Evolutionary conservation across 148 eudicot genomes (phyloP).

Genomic region (Vaccinium darrowii): DNA sequence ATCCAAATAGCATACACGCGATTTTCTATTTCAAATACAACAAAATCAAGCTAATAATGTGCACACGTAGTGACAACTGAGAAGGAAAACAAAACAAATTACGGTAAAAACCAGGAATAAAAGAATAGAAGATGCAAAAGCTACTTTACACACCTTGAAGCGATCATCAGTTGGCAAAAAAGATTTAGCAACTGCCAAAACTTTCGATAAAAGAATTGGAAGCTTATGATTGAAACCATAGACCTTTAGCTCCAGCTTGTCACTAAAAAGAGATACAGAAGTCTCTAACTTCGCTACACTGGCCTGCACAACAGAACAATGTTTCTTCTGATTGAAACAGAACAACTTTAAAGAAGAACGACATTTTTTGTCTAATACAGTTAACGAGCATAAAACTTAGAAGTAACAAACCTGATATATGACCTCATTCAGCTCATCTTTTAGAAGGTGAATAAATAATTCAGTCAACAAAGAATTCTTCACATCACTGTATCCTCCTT

Average conservation of each 20-base stretch:
- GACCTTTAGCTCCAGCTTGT: conserved; percentile 86
- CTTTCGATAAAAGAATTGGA: conserved; percentile 71
- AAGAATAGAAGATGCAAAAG: neutral
- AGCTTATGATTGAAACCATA: conserved; percentile 95
- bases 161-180: conserved; percentile 81
- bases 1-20: neutral
- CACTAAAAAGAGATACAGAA: conserved; percentile 75
- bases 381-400: neutral
- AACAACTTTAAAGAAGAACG: neutral
- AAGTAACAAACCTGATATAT: conserved; percentile 71
- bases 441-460: conserved; percentile 72
- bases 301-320: conserved; percentile 56
- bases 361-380: neutral
- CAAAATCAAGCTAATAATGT: neutral
- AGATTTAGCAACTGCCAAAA: conserved; percentile 60
- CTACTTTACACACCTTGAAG: conserved; percentile 56
- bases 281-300: conserved; percentile 92
- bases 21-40: neutral
- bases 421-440: conserved; percentile 92
- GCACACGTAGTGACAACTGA: no score
- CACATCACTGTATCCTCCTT: conserved; percentile 60
- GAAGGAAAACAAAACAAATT: neutral
- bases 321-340: neutral
- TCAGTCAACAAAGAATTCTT: conserved; percentile 81
- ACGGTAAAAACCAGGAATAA: neutral